phyloP scores from a whole-genome alignment of 129 eudicot genomes.

The Daucus carota region DH1_v3.0 NC_030381.2:46201001-46201500 shows the following conservation, averaged over 20 bases:
- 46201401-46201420: neutral
- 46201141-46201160: neutral
- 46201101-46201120: neutral
- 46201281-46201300: too few species aligned
- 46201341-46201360: neutral
- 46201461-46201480: neutral
- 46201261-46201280: too few species aligned
- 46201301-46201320: too few species aligned
- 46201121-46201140: neutral
- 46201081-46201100: neutral
- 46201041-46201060: neutral
- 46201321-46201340: too few species aligned
- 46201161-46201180: neutral
- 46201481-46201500: neutral
- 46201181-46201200: neutral
- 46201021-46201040: neutral
- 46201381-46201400: neutral
- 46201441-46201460: neutral
- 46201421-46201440: neutral
- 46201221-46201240: neutral
- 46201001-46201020: conserved; percentile 16
- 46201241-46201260: too few species aligned
- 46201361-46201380: neutral
- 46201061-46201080: neutral
- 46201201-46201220: neutral